These are phyloP conservation scores for Ceratocystis variospora DNA, from an alignment of 2,329 filamentous ascomycete genomes.

Conservation along the genomic window DNA sequence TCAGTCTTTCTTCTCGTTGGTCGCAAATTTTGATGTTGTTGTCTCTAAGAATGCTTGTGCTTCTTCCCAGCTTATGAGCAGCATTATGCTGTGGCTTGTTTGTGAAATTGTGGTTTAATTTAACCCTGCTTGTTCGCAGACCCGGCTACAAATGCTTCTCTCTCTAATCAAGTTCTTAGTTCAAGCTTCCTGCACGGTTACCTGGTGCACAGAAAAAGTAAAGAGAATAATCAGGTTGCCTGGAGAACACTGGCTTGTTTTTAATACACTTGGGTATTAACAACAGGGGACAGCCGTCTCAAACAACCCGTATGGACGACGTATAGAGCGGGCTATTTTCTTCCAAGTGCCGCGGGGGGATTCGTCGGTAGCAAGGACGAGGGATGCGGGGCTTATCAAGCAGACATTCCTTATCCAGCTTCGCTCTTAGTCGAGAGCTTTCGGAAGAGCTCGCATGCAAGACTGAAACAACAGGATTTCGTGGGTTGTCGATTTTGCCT, in stretches of 20 bases:
- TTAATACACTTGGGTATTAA: neutral
- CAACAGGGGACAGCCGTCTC: neutral
- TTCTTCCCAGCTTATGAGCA: neutral
- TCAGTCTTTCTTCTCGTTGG: neutral
- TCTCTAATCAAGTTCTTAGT: neutral
- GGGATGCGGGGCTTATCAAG: neutral
- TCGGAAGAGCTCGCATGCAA: neutral
- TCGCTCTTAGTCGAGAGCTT: neutral
- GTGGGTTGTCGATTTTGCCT: neutral
- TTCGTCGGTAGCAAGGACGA: conserved; percentile 2
- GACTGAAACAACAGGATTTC: neutral
- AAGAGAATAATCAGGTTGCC: neutral
- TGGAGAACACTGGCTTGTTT: neutral
- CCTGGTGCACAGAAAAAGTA: neutral
- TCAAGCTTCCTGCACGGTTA: neutral
- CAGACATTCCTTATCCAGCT: neutral
- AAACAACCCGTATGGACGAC: neutral
- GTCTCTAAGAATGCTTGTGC: conserved; percentile 4
- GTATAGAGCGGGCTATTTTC: neutral
- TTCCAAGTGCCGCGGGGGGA: conserved; percentile 2
- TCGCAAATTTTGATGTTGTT: conserved; percentile 6
- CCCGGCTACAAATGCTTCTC: neutral
- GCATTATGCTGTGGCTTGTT: neutral
- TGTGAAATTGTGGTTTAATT: neutral
- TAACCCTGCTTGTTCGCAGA: neutral